phyloP scores from a whole-genome alignment of 2,329 filamentous ascomycete genomes.

The Penicillium griseofulvum region DNA sequence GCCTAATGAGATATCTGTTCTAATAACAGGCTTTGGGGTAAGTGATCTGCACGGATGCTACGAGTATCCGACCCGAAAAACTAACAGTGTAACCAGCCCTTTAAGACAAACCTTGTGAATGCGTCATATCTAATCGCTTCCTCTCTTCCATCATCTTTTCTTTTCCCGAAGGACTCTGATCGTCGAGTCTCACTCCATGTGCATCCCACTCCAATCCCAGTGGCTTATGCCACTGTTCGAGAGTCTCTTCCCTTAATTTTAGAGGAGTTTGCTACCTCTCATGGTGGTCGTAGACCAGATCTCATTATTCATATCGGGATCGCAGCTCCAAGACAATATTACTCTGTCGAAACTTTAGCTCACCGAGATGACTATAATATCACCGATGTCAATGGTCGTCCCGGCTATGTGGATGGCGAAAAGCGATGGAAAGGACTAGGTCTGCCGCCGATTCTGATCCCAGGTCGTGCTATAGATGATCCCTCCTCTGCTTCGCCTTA shows the following conservation, averaged over 20 bases:
- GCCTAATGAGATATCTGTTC: slow-evolving; percentile 32
- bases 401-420: slow-evolving; percentile 46
- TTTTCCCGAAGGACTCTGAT: slow-evolving; percentile 34
- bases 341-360: slow-evolving; percentile 68
- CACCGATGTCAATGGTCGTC: slow-evolving; percentile 63
- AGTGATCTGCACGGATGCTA: slow-evolving; percentile 19
- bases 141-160: slow-evolving; percentile 64
- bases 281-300: slow-evolving; percentile 54
- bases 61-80: slow-evolving; percentile 7
- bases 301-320: slow-evolving; percentile 77
- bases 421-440: slow-evolving; percentile 53
- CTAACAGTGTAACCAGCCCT: slow-evolving; percentile 57
- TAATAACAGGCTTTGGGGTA: slow-evolving; percentile 40
- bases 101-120: slow-evolving; percentile 70
- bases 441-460: slow-evolving; percentile 53
- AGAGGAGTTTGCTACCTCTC: slow-evolving; percentile 41
- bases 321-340: slow-evolving; percentile 63
- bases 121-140: slow-evolving; percentile 77
- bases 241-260: slow-evolving; percentile 64
- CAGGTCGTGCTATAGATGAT: slow-evolving; percentile 36
- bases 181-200: slow-evolving; percentile 42
- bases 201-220: slow-evolving; percentile 66
- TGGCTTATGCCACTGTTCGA: slow-evolving; percentile 67
- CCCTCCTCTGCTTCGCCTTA: slow-evolving; percentile 18
- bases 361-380: slow-evolving; percentile 71